These are phyloP conservation scores for Avena insularis DNA, from an alignment of 176 grass and related monocot species.

Conservation along the genomic window DNA sequence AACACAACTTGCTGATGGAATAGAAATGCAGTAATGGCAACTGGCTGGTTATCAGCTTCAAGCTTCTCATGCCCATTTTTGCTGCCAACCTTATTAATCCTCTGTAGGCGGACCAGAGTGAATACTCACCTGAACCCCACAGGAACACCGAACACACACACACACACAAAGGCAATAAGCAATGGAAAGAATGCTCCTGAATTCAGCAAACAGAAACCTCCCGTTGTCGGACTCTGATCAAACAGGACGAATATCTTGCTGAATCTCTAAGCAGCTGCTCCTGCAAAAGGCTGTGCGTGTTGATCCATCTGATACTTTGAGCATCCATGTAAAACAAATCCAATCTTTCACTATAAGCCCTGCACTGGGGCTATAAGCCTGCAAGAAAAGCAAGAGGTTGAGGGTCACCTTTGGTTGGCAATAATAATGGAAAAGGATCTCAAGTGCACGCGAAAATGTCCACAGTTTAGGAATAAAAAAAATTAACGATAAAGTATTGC, in stretches of 20 bases:
- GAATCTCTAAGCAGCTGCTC: neutral
- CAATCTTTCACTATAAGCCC: neutral
- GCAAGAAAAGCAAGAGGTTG: neutral
- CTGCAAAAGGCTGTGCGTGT: neutral
- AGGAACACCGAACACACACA: neutral
- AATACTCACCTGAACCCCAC: neutral
- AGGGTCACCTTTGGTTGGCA: neutral
- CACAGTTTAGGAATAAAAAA: neutral
- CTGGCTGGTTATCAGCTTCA: neutral
- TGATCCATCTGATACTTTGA: neutral
- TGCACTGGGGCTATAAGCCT: neutral
- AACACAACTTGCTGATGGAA: neutral
- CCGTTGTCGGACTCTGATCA: no score
- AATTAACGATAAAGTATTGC: neutral
- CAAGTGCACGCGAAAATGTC: no score
- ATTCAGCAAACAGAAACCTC: neutral
- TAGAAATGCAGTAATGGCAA: neutral
- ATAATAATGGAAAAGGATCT: neutral
- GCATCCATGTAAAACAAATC: neutral
- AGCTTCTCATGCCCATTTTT: neutral
- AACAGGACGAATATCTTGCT: no score
- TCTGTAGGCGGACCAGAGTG: neutral
- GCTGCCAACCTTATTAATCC: neutral
- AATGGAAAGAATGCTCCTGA: neutral
- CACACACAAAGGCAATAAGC: neutral